Base-by-base conservation (phyloP, 140 eudicot species). In the Oenanthe javanica region DNA sequence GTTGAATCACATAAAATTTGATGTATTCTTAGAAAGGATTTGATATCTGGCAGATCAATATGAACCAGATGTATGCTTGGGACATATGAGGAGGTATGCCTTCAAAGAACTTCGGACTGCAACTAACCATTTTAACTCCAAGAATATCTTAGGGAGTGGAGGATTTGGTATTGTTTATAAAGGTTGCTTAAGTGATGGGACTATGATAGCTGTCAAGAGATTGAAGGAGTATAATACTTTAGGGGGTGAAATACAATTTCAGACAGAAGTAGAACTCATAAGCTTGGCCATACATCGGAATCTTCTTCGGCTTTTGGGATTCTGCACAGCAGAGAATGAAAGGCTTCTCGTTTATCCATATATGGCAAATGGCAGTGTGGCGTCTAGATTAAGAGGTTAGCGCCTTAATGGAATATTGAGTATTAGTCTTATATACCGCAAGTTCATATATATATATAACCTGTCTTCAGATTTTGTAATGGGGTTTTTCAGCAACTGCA, bases 331-430 rank as follows among this genome's bases (percentile, higher is more conserved):
- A 42, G 96, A 89, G 85, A 88, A 86, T 79, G 98, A 93, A 79
- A 84, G 98, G 27, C 93, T 93, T 83, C 97, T 91, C 45, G 89
- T 93, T 42, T 93, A 93, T 81, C 98, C 97, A 8, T 93, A 83
- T 79, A 93, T 93, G 98, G 71, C 88, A 13, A 93, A 93, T 84
- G 98, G 98, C 36, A 93, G 98, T 70, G 98, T 93, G 12, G 97
- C 98, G 31, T 91, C 98, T 47, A 84, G 96, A 86, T 82, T 93
- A 36, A 93, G 83, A 91, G 98, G 98, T 93, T 40, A 77, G 69
- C 77, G 55, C 0, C 55, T 61, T 61, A 7, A 27, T 19, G 12
- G 11, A 72, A 31, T 43, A 48, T 2, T 45, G 54, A 12, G 7
- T 43, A 23, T 21, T 21, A 45, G 52, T 42, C 31, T 21, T 72